Evolutionary conservation across 306 rosid species (phyloP).

Genomic region (Heteromeles arbutifolia): DNA sequence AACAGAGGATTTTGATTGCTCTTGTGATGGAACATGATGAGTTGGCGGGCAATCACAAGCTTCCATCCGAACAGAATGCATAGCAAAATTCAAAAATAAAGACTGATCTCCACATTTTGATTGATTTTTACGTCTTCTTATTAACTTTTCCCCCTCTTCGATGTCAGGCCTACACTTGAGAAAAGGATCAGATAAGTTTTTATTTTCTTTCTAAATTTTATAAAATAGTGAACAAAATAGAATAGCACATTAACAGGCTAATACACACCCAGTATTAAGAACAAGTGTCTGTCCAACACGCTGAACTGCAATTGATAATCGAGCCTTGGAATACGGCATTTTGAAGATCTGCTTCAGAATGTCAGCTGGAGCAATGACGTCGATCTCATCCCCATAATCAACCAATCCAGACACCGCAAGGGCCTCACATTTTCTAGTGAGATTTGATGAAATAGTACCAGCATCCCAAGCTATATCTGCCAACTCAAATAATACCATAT

Average conservation of each 20-base stretch:
- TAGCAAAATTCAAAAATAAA: constrained; percentile 86
- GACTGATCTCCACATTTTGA: constrained; percentile 86
- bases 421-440: constrained; percentile 78
- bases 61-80: constrained; percentile 96
- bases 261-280: constrained; percentile 76
- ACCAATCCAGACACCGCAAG: constrained; percentile 89
- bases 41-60: constrained; percentile 98
- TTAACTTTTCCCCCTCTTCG: constrained; percentile 92
- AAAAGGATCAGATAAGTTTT: constrained; percentile 3
- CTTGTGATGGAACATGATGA: constrained; percentile 50
- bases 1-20: constrained; percentile 57
- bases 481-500: constrained; percentile 6
- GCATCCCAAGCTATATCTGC: constrained; percentile 81
- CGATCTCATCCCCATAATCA: constrained; percentile 92
- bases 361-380: constrained; percentile 89
- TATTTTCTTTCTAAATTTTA: neutral
- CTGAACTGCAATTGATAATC: constrained; percentile 77
- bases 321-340: constrained; percentile 95
- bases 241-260: neutral
- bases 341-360: constrained; percentile 93
- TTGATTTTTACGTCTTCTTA: constrained; percentile 72
- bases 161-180: constrained; percentile 66
- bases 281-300: constrained; percentile 90
- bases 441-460: constrained; percentile 65
- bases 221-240: constrained; percentile 10